Evolutionary conservation across 2,329 filamentous ascomycete genomes (phyloP), one percentile per base, ranked within the genome.

Genomic region (Leptodontidium sp.): DNA sequence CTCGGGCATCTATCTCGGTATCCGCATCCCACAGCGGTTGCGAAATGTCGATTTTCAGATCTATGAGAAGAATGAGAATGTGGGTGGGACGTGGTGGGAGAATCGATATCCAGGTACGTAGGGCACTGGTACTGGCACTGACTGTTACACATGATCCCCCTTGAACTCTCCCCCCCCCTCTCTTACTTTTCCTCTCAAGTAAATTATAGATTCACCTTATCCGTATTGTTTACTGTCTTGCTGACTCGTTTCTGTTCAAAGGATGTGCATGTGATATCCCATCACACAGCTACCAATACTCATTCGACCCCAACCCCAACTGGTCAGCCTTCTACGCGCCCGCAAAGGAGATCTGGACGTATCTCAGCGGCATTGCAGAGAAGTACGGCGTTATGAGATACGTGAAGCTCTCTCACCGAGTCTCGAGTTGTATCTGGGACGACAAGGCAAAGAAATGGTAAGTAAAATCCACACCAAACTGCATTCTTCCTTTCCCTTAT

Each of bases 241-340:
- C 21, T 49, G n/a, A 55, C 61, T 1, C 4, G 12, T 32, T 52
- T 43, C 64, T 35, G 59, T 29, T 35, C 26, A 43, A 29, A 73
- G 71, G 70, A 15, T 72, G 68, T 66, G 71, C 71, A 49, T 76
- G 72, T 61, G 65, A 73, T 71, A 65, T 66, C 61, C 72, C 69
- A 70, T 76, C 79, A 75, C 80, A 70, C 80, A 88, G 89, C 35
- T 93, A 93, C 74, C 90, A 92, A 75, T 86, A 86, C 8, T 88
- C 87, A 0, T 93, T 92, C 76, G 83, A 84, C 14, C 89, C 90
- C 0, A 93, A 92, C 68, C 86, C 84, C 0, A 83, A 91, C 70
- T 93, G 91, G 91, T 85, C 84, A 0, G 87, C 91, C 71, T 84
- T 89, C 68, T 93, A 91, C 74, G 86, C 90, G 0, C 86, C 87